Percentiles rank a stretch among this genome's conserved stretches.
These are phyloP conservation scores for Marchantia polymorpha DNA, from an alignment of 225 moss, liverwort and hornwort genomes.

Conservation along the genomic window DNA sequence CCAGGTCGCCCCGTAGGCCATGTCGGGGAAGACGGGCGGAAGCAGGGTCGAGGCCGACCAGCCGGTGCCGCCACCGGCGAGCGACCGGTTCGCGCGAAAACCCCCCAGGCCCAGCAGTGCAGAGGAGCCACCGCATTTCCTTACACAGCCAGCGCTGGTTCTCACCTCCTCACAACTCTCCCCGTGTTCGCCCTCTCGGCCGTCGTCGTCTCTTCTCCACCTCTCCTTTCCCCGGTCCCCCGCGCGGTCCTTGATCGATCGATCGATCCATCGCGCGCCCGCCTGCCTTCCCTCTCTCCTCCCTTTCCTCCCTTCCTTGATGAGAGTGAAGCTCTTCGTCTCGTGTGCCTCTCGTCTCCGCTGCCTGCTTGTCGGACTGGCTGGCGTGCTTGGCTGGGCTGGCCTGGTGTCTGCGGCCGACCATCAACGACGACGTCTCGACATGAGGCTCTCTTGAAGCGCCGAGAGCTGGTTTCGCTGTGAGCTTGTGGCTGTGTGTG, in stretches of 20 bases:
- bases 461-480: not conserved
- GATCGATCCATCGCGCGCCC: not conserved
- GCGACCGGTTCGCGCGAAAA: too few species aligned
- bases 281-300: not conserved
- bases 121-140: not conserved
- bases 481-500: not conserved
- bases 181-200: not conserved
- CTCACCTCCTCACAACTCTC: constrained; percentile 1
- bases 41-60: too few species aligned
- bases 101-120: too few species aligned
- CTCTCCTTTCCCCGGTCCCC: not conserved
- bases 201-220: not conserved
- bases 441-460: too few species aligned
- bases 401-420: not conserved
- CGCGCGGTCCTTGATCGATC: not conserved
- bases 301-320: not conserved
- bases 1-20: too few species aligned
- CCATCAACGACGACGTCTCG: not conserved
- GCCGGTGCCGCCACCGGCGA: too few species aligned
- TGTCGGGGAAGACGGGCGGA: too few species aligned
- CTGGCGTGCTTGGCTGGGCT: not conserved
- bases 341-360: not conserved
- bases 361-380: not conserved
- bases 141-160: not conserved
- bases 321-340: not conserved